Base-by-base conservation (phyloP, 169 alveolate species). In the Cryptosporidium ubiquitum region DNA sequence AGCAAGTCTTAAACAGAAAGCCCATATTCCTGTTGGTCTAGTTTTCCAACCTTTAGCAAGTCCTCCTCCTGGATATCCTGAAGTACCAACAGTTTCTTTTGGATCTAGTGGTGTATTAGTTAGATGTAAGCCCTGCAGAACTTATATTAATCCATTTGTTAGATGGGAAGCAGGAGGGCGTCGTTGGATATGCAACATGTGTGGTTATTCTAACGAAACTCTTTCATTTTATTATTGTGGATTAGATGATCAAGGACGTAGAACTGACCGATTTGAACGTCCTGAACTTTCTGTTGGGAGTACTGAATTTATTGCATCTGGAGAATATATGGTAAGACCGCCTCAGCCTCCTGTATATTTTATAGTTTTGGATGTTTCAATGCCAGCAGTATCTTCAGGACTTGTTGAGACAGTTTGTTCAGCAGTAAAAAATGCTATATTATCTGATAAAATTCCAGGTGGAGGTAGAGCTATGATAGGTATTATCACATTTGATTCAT, bases 81-180 rank as follows among this genome's bases (percentile, higher is more conserved):
- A 94, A 60, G 93, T 95, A 14, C 97, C 98, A 5, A 68, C 95
- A 23, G 96, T 94, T 39, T 93, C 95, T 84, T 95, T 92, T 91
- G 98, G 98, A 0, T 92, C 95, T 55, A 94, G 96, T 44, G 95
- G 97, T 23, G 94, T 97, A 61, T 31, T 79, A 26, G 95, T 96
- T 16, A 86, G 99, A 68, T 97, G 99, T 79, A 93, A 92, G 70
- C 96, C 95, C 61, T 97, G 99, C 84, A 71, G 97, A 55, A 96
- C 98, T 1, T 98, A 97, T 93, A 96, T 98, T 61, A 98, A 98
- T 92, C 99, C 99, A 31, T 98, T 96, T 92, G 98, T 97, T 29
- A 91, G 94, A 91, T 97, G 98, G 95, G 98, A 96, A 69, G 96
- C 96, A 39, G 95, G 95, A 29, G 99, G 99, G n/a, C 92, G 97